A percentile compares a stretch with the other conserved stretches of the same genome.
These are phyloP conservation scores for Boeremia lycopersici DNA, from an alignment of 2,329 filamentous ascomycete genomes.

Conservation along the genomic window DNA sequence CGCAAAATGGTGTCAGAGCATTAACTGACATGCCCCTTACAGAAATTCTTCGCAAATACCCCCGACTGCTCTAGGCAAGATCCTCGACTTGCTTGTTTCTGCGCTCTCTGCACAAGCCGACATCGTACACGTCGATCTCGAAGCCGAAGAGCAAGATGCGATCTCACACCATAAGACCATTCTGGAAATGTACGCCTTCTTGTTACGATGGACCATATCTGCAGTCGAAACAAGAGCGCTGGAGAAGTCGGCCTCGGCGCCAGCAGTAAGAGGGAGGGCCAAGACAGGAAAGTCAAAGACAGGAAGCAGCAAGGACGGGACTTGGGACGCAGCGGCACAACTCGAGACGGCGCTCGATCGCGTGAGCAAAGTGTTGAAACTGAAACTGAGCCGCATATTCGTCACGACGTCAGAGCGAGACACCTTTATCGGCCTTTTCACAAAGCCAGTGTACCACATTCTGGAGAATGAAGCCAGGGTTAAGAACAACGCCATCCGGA, in stretches of 20 bases:
- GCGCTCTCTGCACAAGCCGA: slow-evolving; percentile 86
- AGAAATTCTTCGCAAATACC: slow-evolving; percentile 84
- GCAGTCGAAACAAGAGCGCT: slow-evolving; percentile 93
- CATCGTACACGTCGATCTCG: slow-evolving; percentile 81
- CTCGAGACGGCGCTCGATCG: slow-evolving; percentile 86
- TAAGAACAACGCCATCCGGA: slow-evolving; percentile 86
- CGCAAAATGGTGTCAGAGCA: slow-evolving; percentile 27
- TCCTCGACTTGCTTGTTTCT: slow-evolving; percentile 88
- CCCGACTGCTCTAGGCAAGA: slow-evolving; percentile 83
- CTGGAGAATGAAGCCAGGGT: slow-evolving; percentile 92
- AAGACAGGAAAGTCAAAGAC: slow-evolving; percentile 75
- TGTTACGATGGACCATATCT: slow-evolving; percentile 93
- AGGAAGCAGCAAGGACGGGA: slow-evolving; percentile 66
- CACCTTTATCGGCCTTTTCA: slow-evolving; percentile 90
- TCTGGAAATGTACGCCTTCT: slow-evolving; percentile 90
- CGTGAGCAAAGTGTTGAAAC: slow-evolving; percentile 94
- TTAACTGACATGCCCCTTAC: slow-evolving; percentile 63
- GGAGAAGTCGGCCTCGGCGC: slow-evolving; percentile 79
- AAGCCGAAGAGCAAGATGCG: slow-evolving; percentile 82
- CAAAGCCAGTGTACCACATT: slow-evolving; percentile 89
- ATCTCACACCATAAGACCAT: slow-evolving; percentile 87
- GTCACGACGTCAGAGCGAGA: slow-evolving; percentile 95
- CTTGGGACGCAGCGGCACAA: slow-evolving; percentile 88
- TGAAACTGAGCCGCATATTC: slow-evolving; percentile 92
- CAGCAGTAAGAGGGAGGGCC: slow-evolving; percentile 73